phyloP scores from a whole-genome alignment of 1,139 yeast genomes.

The Sugiyamaella sp. region DNA sequence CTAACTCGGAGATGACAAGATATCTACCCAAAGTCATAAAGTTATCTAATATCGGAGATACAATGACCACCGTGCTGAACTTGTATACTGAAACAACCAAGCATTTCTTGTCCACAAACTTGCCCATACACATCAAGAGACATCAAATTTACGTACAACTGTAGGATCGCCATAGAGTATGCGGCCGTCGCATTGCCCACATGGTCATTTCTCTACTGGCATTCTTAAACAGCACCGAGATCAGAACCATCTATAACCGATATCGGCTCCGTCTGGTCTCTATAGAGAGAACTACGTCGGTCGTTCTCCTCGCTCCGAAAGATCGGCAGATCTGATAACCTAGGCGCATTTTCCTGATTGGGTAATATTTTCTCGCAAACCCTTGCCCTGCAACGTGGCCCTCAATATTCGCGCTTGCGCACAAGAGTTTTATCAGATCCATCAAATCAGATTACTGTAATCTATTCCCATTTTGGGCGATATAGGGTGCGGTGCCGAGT shows the following conservation, averaged over 20 bases:
- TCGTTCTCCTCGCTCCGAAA: background rate
- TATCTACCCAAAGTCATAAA: too few relatives aligned
- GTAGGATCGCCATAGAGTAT: too few relatives aligned
- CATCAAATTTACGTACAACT: too few relatives aligned
- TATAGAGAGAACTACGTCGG: background rate
- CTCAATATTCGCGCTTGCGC: conserved; percentile 20
- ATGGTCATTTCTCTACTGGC: too few relatives aligned
- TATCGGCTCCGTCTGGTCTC: conserved; percentile 10
- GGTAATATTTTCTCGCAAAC: conserved; percentile 1
- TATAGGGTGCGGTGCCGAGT: background rate
- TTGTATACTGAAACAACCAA: too few relatives aligned
- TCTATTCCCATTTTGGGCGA: conserved; percentile 14
- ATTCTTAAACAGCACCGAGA: too few relatives aligned
- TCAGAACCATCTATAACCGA: conserved; percentile 3
- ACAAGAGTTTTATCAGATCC: conserved; percentile 25
- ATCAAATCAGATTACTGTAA: conserved; percentile 24
- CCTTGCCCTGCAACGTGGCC: conserved; percentile 10
- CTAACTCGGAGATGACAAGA: too few relatives aligned
- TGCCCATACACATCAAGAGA: too few relatives aligned
- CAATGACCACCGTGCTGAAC: too few relatives aligned
- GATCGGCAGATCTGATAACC: conserved; percentile 24
- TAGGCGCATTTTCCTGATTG: conserved; percentile 8
- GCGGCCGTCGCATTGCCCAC: too few relatives aligned
- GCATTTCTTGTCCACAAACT: too few relatives aligned
- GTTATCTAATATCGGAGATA: too few relatives aligned